Base-by-base conservation (phyloP, 257 asterid species). In the Nicotiana otophora region DNA sequence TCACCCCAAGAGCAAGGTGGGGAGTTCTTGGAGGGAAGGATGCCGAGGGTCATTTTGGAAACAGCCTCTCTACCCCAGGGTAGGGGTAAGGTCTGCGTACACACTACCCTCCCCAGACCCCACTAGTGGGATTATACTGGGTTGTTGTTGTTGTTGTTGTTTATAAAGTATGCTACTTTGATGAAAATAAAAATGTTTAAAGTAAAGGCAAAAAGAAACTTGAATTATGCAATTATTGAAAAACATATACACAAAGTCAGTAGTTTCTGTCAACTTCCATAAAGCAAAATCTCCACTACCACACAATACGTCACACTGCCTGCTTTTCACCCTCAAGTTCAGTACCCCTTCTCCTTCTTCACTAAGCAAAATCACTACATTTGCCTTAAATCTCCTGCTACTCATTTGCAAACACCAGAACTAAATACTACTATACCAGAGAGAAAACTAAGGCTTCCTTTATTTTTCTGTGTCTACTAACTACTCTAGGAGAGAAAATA, bases 281-380 rank as follows among this genome's bases (percentile, higher is more conserved):
- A 90, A 93, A 92, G 97, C 92, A 88, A 87, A 70, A 2, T 58
- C 78, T 85, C 93, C 92, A 84, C 88, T 87, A 81, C 62, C 81
- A 80, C 5, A 81, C 84, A 19, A 89, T 86, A 82, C 92, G 88
- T 91, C 63, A 86, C 84, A 57, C 62, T 80, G 8, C 85, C 88
- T 83, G 85, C 89, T 74, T 55, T 82, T 51, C 87, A 58, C 78
- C 78, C 70, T 60, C 87, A 91, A 90, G 90, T 85, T 89, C 88
- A 87, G 92, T 85, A 91, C 75, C 23, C 78, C 42, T 19, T 8
- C 81, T 77, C 90, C 98, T 90, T 94, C 90, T 82, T 86, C 90
- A 30, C 88, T 86, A 92, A 92, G 96, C 53, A 90, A 60, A 88
- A 48, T 79, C 68, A 80, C 54, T 76, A 65, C 64, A 65, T 66